Base-by-base conservation (phyloP, 768 basidiomycete genomes). In the Serpula lacrymans region DNA sequence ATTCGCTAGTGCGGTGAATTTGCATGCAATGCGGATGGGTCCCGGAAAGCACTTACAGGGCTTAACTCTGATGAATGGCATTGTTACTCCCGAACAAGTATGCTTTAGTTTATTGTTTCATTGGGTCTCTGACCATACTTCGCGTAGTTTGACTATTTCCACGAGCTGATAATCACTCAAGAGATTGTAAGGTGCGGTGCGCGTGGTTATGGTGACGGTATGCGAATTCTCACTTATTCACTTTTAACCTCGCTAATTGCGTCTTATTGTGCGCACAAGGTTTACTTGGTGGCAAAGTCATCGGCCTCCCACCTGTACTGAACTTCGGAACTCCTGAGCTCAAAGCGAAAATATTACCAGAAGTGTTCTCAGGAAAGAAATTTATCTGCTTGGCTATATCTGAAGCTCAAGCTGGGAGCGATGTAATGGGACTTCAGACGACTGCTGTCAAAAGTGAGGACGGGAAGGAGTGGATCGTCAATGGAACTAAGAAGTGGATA, bases 21-120 rank as follows among this genome's bases (percentile, higher is more conserved):
- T 97, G 14, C 87, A 90, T 57, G 88, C 89, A 11, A 95, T 96
- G 90, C 74, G 88, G 16, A 72, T 94, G 65, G 95, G 95, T 12
- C 94, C 94, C 0, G 89, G 88, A 25, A 82, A 84, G 53, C 91
- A 93, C 52, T 65, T 94, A 30, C 74, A 88, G 51, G 91, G 90
- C 2, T 70, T 74, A n/a, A 73, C 66, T 6, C 68, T 95, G 3
- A 80, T 89, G 72, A 75, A 70, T 42, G 91, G 86, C 3, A 53
- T 84, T 23, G 78, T 92, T 14, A 77, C 78, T 47, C 86, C 88
- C 1, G 87, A 90, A 58, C 75, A 85, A 64, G 82, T 80, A 33
- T 33, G 70, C 42, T 14, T 42, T 22, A 3, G 2, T 25, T 16
- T 13, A 8, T 10, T 22, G 17, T 2, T 18, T 21, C 28, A 63